Evolutionary conservation across 116 monocot genomes (phyloP).

Genomic region (Papilionanthe hybrid): DNA sequence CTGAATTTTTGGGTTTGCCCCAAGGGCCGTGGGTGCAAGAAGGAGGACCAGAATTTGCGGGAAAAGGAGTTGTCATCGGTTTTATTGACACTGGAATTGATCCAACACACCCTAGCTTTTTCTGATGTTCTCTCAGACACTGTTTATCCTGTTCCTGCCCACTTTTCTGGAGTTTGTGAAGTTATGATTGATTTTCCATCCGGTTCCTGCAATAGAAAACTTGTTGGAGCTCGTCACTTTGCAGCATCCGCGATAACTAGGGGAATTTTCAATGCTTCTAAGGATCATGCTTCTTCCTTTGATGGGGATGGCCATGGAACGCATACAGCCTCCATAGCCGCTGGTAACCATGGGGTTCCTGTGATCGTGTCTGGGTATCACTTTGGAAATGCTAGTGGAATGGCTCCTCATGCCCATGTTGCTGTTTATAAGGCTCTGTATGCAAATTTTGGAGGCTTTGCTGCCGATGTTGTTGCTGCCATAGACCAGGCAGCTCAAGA

Average conservation of each 20-base stretch:
- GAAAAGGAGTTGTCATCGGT: slow-evolving; percentile 83
- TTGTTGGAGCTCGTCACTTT: slow-evolving; percentile 96
- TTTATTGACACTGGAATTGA: slow-evolving; percentile 97
- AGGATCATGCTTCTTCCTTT: slow-evolving; percentile 89
- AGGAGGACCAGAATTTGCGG: slow-evolving; percentile 82
- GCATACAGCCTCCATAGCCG: slow-evolving; percentile 91
- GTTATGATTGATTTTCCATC: slow-evolving; percentile 94
- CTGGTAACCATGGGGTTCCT: slow-evolving; percentile 78
- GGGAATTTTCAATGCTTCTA: slow-evolving; percentile 81
- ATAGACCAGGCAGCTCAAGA: slow-evolving; percentile 99
- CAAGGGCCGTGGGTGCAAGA: slow-evolving; percentile 87
- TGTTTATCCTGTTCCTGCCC: slow-evolving; percentile 62
- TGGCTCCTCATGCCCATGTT: slow-evolving; percentile 97
- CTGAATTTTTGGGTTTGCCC: slow-evolving; percentile 83
- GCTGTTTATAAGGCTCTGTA: slow-evolving; percentile 95
- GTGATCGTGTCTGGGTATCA: slow-evolving; percentile 80
- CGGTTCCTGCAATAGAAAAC: slow-evolving; percentile 94
- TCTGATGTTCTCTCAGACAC: slow-evolving; percentile 41
- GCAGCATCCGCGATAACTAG: slow-evolving; percentile 94
- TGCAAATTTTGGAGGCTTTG: slow-evolving; percentile 94
- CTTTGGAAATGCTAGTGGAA: slow-evolving; percentile 96
- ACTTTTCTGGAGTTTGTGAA: slow-evolving; percentile 87
- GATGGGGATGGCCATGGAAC: slow-evolving; percentile 99
- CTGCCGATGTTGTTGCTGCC: slow-evolving; percentile 97
- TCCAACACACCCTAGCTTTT: slow-evolving; percentile 84